Evolutionary conservation across 2,329 filamentous ascomycete species (phyloP).

Genomic region (Penicillium thymicola): DNA sequence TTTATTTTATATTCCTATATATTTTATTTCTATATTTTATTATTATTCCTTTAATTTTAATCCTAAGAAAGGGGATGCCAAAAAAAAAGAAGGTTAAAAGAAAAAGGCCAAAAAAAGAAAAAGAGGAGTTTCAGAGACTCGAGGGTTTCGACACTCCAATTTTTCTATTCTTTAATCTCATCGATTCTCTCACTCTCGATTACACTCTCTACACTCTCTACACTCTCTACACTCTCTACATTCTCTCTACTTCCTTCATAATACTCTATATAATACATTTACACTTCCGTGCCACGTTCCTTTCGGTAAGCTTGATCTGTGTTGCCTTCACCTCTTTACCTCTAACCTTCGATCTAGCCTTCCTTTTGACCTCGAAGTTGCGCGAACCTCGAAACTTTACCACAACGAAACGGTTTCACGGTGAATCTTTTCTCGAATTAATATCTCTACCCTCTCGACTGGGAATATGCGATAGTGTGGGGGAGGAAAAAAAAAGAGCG

Average conservation of each 20-base stretch:
- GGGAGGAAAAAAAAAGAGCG: background rate
- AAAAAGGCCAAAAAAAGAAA: background rate
- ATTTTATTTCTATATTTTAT: background rate
- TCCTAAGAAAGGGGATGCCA: background rate
- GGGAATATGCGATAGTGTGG: constrained; percentile 28
- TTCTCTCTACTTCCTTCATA: background rate
- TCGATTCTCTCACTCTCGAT: background rate
- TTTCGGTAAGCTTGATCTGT: background rate
- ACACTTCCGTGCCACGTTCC: background rate
- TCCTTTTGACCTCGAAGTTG: constrained; percentile 1
- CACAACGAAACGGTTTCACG: background rate
- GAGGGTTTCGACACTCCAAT: constrained; percentile 7
- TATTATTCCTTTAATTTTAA: background rate
- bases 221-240: background rate
- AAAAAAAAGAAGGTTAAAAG: constrained; percentile 3
- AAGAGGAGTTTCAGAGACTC: constrained; percentile 6
- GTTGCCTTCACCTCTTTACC: background rate
- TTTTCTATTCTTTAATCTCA: constrained; percentile 6
- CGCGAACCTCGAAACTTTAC: background rate
- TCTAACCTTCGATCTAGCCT: background rate
- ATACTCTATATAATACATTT: background rate
- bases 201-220: background rate
- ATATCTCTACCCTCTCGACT: background rate
- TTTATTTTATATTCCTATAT: background rate
- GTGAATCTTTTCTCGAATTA: background rate